These are phyloP conservation scores for Skeletonema marinoi DNA, from an alignment of 108 stramenopile genomes.

Conservation along the genomic window DNA sequence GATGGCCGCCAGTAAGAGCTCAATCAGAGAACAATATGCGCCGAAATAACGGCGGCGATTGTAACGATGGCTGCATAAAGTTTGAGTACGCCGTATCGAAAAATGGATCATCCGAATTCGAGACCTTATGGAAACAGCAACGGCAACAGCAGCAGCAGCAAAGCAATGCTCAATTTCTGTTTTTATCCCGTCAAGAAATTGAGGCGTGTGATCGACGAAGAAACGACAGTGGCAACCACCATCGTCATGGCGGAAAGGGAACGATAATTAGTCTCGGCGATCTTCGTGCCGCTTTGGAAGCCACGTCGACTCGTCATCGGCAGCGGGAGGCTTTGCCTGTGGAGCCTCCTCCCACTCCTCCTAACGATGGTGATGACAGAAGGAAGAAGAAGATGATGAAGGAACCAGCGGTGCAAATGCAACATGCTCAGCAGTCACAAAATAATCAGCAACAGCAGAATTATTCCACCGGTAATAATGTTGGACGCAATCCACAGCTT, in stretches of 20 bases:
- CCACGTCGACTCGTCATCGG: constrained; percentile 2
- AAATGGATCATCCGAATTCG: constrained; percentile 36
- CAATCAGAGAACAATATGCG: no score
- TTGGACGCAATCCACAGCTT: not conserved
- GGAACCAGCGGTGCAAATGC: no score
- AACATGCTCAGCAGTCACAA: no score
- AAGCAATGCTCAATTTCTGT: no score
- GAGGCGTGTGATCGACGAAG: not conserved
- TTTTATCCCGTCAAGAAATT: no score
- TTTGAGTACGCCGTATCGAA: constrained; percentile 32
- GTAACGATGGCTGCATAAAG: not conserved
- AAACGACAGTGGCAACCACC: not conserved
- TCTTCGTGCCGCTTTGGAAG: constrained; percentile 21
- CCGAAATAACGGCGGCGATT: no score
- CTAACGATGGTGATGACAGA: no score
- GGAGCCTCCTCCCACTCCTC: constrained; percentile 8
- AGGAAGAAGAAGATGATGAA: no score
- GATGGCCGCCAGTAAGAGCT: no score
- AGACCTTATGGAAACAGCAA: constrained; percentile 9
- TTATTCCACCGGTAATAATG: not conserved
- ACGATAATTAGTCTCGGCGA: constrained; percentile 8
- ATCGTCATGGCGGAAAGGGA: not conserved
- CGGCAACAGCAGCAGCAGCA: not conserved
- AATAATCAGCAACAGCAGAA: not conserved
- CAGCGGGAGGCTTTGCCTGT: constrained; percentile 26